Evolutionary conservation across 2,329 filamentous ascomycete genomes (phyloP), one percentile per base, ranked within the genome.

Genomic region (Penicillium sp.): DNA sequence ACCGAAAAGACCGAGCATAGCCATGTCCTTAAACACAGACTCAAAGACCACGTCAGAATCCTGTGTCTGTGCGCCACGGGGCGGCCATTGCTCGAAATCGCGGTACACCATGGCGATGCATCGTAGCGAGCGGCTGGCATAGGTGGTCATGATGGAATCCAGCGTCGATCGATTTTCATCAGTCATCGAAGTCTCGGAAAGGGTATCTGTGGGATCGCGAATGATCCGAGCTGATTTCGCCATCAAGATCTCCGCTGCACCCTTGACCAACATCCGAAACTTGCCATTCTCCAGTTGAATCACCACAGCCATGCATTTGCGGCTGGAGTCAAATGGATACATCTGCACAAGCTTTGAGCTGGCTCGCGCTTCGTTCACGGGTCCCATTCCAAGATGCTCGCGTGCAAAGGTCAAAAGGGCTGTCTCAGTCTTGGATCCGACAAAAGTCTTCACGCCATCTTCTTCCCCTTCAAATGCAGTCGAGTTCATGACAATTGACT

Each of bases 21-120:
- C 68, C 82, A 86, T 83, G 37, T 80, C 71, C 32, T 73, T 69
- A 61, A 84, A 84, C 11, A 85, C 62, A 36, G 79, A 72, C 30
- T 84, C 80, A 46, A 86, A 83, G 6, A 71, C 64, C 73, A 51
- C 72, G 72, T 82, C 72, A 31, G 79, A 76, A 43, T 77, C 74
- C 14, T 66, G 57, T 28, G 67, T 72, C 20, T 67, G 76, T 11
- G 74, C 76, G 32, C 75, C 73, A 43, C 71, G 75, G 3, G 87
- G 87, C 20, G 89, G 88, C 88, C 88, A 95, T 36, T 77, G 75
- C 15, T 85, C 77, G 50, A 92, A 94, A 52, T 95, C 88, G 39
- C 80, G 82, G 65, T 87, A 93, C 36, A 87, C 73, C 47, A 94
- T 75, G 29, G 82, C 85, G 51, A 95, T 93, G 1, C 88, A 93